Evolutionary conservation across 257 asterid species (phyloP).

Genomic region (Capsicum chinense): DNA sequence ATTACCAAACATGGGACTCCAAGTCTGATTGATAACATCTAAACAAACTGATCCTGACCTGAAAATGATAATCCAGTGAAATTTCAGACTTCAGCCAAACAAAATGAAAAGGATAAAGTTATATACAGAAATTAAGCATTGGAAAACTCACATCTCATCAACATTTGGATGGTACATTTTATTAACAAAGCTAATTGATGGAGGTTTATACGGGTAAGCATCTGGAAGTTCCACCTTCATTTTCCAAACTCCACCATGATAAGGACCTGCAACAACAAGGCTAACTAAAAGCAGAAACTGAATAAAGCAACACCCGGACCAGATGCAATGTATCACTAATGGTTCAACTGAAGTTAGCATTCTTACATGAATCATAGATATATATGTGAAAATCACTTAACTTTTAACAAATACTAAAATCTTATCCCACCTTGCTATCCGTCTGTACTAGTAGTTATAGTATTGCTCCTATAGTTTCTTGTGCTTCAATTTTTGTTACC

Average conservation of each 20-base stretch:
- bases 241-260: constrained; percentile 96
- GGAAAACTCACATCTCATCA: constrained; percentile 78
- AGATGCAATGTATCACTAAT: not conserved
- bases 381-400: not conserved
- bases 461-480: too few relatives aligned
- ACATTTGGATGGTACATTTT: constrained; percentile 96
- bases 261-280: constrained; percentile 68
- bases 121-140: not conserved
- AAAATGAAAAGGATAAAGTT: not conserved
- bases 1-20: constrained; percentile 99
- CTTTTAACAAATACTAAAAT: not conserved
- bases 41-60: constrained; percentile 98
- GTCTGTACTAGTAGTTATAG: too few relatives aligned
- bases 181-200: constrained; percentile 89
- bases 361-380: not conserved
- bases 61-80: constrained; percentile 35
- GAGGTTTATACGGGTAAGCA: constrained; percentile 94
- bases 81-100: not conserved
- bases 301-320: not conserved
- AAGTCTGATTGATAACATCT: constrained; percentile 93
- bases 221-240: constrained; percentile 95
- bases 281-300: constrained; percentile 6
- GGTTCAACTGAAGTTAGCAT: not conserved
- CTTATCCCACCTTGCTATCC: not conserved
- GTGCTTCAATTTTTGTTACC: too few relatives aligned